A percentile compares a stretch with the other conserved stretches of the same genome.
phyloP scores from a whole-genome alignment of 305 asterid genomes.

The Ilex paraguariensis region DNA sequence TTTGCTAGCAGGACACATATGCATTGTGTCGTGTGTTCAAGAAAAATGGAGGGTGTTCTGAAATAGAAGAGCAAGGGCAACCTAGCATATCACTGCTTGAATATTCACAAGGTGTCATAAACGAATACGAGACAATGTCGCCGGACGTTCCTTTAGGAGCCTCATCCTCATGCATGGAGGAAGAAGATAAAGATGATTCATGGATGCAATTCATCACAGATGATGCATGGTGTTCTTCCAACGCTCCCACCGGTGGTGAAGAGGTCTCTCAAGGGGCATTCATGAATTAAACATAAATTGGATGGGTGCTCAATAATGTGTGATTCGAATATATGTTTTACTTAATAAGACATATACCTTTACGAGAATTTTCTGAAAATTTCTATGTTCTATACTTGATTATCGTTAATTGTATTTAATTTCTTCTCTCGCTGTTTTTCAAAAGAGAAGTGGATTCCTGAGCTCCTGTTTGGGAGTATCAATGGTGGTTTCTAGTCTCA shows the following conservation, averaged over 20 bases:
- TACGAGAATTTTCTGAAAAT: background rate
- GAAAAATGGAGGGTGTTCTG: slow-evolving; percentile 81
- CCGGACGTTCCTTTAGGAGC: slow-evolving; percentile 63
- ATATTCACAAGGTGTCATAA: slow-evolving; percentile 42
- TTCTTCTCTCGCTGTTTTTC: too few species aligned
- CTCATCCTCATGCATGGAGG: slow-evolving; percentile 53
- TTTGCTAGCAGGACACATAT: slow-evolving; percentile 66
- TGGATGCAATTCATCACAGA: slow-evolving; percentile 98
- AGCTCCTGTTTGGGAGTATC: too few species aligned
- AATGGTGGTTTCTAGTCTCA: background rate
- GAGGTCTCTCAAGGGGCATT: slow-evolving; percentile 52
- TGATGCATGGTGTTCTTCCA: slow-evolving; percentile 83
- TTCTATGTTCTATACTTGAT: background rate
- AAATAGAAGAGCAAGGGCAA: slow-evolving; percentile 61
- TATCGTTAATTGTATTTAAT: background rate
- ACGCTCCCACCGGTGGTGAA: slow-evolving; percentile 46
- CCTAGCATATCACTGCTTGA: slow-evolving; percentile 54
- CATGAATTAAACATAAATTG: slow-evolving; percentile 32
- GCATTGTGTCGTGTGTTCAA: slow-evolving; percentile 95
- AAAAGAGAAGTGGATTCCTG: too few species aligned
- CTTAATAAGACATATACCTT: too few species aligned
- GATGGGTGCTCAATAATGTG: slow-evolving; percentile 11
- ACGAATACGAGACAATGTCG: slow-evolving; percentile 55
- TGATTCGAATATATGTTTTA: slow-evolving; percentile 5
- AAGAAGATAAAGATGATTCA: slow-evolving; percentile 80